Evolutionary conservation across 169 alveolate species (phyloP).

Genomic region (Amoebophrya sp.): DNA sequence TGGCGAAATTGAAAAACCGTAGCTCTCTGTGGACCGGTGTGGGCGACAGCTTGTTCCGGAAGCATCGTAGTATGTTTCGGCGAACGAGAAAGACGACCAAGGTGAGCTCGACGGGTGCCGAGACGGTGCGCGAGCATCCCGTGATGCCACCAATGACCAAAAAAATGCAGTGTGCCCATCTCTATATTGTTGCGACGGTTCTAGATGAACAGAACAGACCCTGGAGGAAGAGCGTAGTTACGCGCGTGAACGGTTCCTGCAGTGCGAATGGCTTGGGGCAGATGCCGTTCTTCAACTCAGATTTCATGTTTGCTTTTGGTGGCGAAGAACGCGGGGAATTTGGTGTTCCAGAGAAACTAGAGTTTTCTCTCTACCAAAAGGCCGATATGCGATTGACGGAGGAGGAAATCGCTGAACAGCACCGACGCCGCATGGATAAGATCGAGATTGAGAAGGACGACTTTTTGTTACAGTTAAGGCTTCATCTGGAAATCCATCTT

Average conservation of each 20-base stretch:
- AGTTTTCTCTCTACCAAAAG: not conserved
- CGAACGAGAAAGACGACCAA: not conserved
- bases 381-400: not conserved
- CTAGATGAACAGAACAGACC: conserved; percentile 10
- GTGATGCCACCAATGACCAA: not conserved
- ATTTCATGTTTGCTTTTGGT: not conserved
- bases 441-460: not conserved
- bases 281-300: not conserved
- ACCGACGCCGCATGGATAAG: not conserved
- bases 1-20: not conserved
- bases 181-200: not conserved
- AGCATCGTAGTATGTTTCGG: not conserved
- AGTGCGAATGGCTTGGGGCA: not conserved
- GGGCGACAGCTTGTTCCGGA: not conserved
- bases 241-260: not conserved
- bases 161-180: not conserved
- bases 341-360: not conserved
- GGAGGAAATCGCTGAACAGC: not conserved
- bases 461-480: too few species aligned
- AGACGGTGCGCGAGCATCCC: not conserved
- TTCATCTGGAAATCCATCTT: too few species aligned
- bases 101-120: not conserved
- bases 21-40: not conserved
- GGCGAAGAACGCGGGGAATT: not conserved
- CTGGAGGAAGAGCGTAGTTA: not conserved